phyloP scores from a whole-genome alignment of 1,139 yeast genomes.

The Scheffersomyces lignicola region DNA sequence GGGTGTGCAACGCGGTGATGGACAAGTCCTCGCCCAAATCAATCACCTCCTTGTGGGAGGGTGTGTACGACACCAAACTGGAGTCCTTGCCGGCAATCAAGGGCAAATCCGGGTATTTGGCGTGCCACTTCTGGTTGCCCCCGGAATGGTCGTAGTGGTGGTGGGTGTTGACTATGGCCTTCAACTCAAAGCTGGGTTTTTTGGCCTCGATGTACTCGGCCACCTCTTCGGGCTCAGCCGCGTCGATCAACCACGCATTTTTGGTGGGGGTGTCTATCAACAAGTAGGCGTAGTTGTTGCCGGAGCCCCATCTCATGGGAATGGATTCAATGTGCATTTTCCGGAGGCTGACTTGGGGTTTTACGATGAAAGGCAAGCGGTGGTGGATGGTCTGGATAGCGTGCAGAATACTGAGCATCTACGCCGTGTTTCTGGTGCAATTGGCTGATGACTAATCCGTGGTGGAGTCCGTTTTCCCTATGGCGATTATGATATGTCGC shows the following conservation, averaged over 20 bases:
- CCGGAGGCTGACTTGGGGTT: too few species aligned
- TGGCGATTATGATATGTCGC: too few species aligned
- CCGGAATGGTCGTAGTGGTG: constrained; percentile 95
- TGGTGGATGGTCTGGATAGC: too few species aligned
- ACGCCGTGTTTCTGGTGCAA: too few species aligned
- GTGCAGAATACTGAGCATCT: too few species aligned
- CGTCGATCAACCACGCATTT: constrained; percentile 84
- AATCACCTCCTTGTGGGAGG: constrained; percentile 61
- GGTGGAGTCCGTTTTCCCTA: too few species aligned
- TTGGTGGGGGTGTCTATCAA: constrained; percentile 66
- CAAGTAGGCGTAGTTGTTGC: constrained; percentile 87
- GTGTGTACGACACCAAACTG: constrained; percentile 66
- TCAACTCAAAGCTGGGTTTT: constrained; percentile 41
- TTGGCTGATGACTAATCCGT: too few species aligned
- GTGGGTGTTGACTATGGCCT: constrained; percentile 89
- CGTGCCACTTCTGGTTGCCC: constrained; percentile 61
- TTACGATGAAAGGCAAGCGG: too few species aligned
- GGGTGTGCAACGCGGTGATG: constrained; percentile 89
- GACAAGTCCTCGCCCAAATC: constrained; percentile 61
- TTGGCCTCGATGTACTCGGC: constrained; percentile 22
- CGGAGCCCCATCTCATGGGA: constrained; percentile 94
- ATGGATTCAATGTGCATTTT: constrained; percentile 79
- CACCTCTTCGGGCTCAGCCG: constrained; percentile 78
- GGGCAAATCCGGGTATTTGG: constrained; percentile 53
- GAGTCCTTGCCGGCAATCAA: constrained; percentile 87